Conservation (phyloP, 495 filamentous ascomycete species). For the Aspergillus mulundensis region DNA sequence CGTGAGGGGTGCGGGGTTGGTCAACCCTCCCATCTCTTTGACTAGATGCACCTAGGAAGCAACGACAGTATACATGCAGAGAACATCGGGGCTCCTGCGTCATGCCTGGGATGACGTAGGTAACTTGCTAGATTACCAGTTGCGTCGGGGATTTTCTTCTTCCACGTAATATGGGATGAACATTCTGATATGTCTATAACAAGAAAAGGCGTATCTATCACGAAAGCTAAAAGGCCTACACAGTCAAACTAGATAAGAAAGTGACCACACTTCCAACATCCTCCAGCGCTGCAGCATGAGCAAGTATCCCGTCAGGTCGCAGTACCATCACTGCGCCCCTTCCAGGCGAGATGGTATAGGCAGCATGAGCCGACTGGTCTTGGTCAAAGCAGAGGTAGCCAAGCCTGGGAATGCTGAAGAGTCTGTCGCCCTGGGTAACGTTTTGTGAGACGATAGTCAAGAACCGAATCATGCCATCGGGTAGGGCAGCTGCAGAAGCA, state of each 20-base stretch:
- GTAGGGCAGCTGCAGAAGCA: background rate
- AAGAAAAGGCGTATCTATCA: no score
- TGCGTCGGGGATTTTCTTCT: no score
- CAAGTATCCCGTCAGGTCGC: slow-evolving; percentile 5
- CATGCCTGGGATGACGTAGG: no score
- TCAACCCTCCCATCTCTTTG: background rate
- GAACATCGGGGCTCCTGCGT: no score
- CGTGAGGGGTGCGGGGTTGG: slow-evolving; percentile 1
- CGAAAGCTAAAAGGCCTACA: background rate
- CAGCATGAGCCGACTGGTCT: slow-evolving; percentile 8
- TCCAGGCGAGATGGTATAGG: slow-evolving; percentile 4
- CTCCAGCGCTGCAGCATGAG: background rate
- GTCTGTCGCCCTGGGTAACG: slow-evolving; percentile 1
- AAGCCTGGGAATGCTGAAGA: background rate
- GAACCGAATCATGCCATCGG: slow-evolving; percentile 2
- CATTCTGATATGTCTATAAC: no score
- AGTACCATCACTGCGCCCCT: slow-evolving; percentile 6
- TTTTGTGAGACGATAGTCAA: slow-evolving; percentile 6
- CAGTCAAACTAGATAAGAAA: background rate
- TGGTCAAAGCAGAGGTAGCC: slow-evolving; percentile 6
- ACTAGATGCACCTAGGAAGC: background rate
- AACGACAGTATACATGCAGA: background rate
- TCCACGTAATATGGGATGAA: no score
- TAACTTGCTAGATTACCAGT: no score
- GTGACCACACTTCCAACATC: background rate